Conservation (phyloP, 73 alveolate species). For the Urostyla sp. region DNA sequence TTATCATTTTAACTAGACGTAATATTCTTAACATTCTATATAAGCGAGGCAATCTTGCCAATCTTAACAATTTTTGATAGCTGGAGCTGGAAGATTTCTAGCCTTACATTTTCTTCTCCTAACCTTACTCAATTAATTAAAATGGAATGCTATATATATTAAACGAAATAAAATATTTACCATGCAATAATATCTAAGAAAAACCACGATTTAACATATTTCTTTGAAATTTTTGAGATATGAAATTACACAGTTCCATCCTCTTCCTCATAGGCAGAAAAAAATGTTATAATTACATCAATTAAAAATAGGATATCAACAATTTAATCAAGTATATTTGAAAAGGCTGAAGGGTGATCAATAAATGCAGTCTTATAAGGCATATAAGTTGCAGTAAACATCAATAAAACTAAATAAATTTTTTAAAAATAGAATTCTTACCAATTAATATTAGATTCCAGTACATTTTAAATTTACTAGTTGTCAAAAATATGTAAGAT, state of each 20-base stretch:
- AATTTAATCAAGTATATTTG: slow-evolving; percentile 31
- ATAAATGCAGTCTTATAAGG: slow-evolving; percentile 78
- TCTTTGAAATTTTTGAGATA: background rate
- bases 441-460: slow-evolving; percentile 69
- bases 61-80: slow-evolving; percentile 55
- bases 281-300: slow-evolving; percentile 61
- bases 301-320: slow-evolving; percentile 59
- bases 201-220: slow-evolving; percentile 20
- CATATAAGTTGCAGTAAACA: slow-evolving; percentile 73
- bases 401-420: too few species aligned
- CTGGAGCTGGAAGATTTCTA: slow-evolving; percentile 27
- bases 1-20: slow-evolving; percentile 27
- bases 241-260: slow-evolving; percentile 41
- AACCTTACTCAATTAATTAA: background rate
- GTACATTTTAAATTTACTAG: slow-evolving; percentile 3
- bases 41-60: slow-evolving; percentile 57
- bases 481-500: slow-evolving; percentile 30
- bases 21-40: slow-evolving; percentile 49
- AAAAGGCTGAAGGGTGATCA: slow-evolving; percentile 17
- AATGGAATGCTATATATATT: background rate
- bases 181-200: slow-evolving; percentile 38
- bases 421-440: too few species aligned
- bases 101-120: slow-evolving; percentile 16
- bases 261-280: slow-evolving; percentile 64
- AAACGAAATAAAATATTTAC: background rate